Conservation (phyloP, 306 rosid species). For the Senna siamea region DNA sequence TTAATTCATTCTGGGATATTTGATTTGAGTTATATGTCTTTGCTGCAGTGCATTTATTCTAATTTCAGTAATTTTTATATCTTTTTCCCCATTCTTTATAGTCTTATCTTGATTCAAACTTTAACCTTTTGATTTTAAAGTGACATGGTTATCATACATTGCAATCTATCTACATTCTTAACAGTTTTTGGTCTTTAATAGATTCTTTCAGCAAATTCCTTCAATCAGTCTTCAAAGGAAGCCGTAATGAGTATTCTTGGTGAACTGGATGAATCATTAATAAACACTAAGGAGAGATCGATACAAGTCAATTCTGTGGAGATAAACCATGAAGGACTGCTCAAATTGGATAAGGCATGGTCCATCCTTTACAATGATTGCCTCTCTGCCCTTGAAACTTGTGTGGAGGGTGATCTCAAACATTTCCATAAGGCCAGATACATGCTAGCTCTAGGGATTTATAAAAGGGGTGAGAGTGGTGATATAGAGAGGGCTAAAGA, state of each 20-base stretch:
- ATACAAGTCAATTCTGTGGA: conserved; percentile 49
- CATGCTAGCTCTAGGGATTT: conserved; percentile 89
- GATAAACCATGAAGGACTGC: conserved; percentile 56
- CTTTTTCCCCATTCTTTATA: conserved; percentile 16
- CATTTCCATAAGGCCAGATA: conserved; percentile 99
- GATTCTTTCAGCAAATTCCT: conserved; percentile 81
- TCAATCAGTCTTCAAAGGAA: conserved; percentile 61
- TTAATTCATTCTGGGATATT: conserved; percentile 5
- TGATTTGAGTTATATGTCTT: conserved; percentile 31
- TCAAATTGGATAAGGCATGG: conserved; percentile 71
- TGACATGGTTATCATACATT: conserved; percentile 3
- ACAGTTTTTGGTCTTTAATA: conserved; percentile 49
- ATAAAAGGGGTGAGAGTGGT: conserved; percentile 72
- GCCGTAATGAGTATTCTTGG: conserved; percentile 55
- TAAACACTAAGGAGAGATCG: conserved; percentile 44
- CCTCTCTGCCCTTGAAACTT: conserved; percentile 85
- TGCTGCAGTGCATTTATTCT: conserved; percentile 25
- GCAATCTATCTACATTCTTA: conserved; percentile 15
- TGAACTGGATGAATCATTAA: conserved; percentile 47
- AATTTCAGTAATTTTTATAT: conserved; percentile 30
- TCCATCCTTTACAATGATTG: conserved; percentile 86
- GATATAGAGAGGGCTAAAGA: conserved; percentile 89
- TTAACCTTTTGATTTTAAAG: conserved; percentile 2
- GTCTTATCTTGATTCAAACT: conserved; percentile 17
- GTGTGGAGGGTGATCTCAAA: conserved; percentile 97